phyloP scores from a whole-genome alignment of 108 stramenopile species.

The Cylindrotheca fusiformis region DNA sequence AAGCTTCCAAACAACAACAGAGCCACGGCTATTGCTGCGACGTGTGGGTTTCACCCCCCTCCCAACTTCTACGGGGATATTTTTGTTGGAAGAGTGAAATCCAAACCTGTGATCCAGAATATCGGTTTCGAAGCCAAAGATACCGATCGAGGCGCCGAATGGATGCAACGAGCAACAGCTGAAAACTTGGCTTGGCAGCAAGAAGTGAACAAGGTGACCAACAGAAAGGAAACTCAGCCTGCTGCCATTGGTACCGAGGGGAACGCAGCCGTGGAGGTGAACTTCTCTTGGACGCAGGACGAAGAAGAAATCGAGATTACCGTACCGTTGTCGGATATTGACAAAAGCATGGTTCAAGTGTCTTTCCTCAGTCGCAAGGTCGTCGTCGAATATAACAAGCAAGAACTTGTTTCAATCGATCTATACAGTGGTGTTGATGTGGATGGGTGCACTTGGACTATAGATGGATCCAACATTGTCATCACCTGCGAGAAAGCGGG shows the following conservation, averaged over 20 bases:
- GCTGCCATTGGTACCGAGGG: conserved; percentile 63
- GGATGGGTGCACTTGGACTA: conserved; percentile 82
- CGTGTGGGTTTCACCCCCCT: conserved; percentile 70
- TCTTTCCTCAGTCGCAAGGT: conserved; percentile 44
- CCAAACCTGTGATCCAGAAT: conserved; percentile 42
- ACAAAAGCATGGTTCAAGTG: conserved; percentile 46
- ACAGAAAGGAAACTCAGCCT: conserved; percentile 25
- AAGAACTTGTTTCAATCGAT: conserved; percentile 30
- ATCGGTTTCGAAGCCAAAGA: conserved; percentile 40
- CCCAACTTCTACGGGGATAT: conserved; percentile 86
- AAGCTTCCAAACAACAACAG: conserved; percentile 59
- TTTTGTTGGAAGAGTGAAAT: conserved; percentile 63
- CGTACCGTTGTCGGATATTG: conserved; percentile 5
- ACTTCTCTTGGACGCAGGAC: conserved; percentile 69
- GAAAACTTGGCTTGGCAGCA: conserved; percentile 70
- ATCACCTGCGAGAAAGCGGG: conserved; percentile 44
- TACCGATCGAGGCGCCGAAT: conserved; percentile 47
- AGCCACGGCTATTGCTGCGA: conserved; percentile 45
- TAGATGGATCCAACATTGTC: conserved; percentile 40
- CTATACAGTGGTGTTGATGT: conserved; percentile 60
- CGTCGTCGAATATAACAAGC: conserved; percentile 31
- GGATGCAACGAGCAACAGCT: conserved; percentile 61
- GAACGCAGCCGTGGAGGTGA: conserved; percentile 45
- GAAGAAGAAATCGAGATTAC: conserved; percentile 71
- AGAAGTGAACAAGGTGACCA: conserved; percentile 54